A percentile compares a stretch with the other conserved stretches of the same genome.
phyloP scores from a whole-genome alignment of 2,329 filamentous ascomycete genomes.

The Colletotrichum incanum region DNA sequence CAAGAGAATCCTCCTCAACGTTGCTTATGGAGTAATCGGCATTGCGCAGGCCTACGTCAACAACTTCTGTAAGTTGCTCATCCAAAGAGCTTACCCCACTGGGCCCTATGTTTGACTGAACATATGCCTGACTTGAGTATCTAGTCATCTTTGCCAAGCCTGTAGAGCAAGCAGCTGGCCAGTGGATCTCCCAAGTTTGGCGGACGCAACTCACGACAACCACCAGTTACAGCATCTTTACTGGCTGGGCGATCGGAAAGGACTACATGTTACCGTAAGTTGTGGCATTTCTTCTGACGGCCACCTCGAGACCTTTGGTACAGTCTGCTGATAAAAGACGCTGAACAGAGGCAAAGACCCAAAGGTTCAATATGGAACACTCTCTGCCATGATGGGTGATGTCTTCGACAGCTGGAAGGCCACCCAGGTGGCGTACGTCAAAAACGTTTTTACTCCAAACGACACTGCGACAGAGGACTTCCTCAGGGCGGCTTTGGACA shows the following conservation, averaged over 20 bases:
- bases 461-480: conserved; percentile 3
- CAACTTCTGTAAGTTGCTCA: conserved; percentile 5
- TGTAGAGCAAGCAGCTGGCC: background rate
- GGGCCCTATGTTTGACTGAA: background rate
- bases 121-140: background rate
- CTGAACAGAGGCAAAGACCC: background rate
- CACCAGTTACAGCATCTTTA: conserved; percentile 21
- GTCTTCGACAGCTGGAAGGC: conserved; percentile 33
- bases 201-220: conserved; percentile 14
- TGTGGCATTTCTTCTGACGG: rapidly evolving
- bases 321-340: no score
- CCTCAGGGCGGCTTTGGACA: conserved; percentile 11
- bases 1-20: conserved; percentile 14
- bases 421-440: background rate
- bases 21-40: conserved; percentile 12
- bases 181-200: conserved; percentile 17
- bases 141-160: conserved; percentile 15
- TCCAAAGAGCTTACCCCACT: no score
- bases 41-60: conserved; percentile 22
- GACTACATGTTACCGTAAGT: conserved; percentile 30
- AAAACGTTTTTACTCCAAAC: conserved; percentile 6
- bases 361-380: background rate
- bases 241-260: conserved; percentile 29
- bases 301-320: no score
- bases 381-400: conserved; percentile 13